Evolutionary conservation across 441 rosid species (phyloP).

Genomic region (Syzygium malaccense): DNA sequence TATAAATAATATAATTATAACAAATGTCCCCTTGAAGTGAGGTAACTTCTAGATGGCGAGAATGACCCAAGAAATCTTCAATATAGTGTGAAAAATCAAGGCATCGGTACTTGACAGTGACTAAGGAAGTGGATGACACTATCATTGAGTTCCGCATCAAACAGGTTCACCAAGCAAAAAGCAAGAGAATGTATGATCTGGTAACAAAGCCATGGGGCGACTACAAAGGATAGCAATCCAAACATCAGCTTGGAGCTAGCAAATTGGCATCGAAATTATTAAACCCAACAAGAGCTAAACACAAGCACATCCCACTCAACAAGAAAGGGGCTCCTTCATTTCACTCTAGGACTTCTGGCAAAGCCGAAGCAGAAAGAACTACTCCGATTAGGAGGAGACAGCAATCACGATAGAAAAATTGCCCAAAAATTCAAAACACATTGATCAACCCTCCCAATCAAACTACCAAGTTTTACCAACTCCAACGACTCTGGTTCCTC

Average conservation of each 20-base stretch:
- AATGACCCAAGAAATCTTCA: background rate
- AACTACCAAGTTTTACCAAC: too few relatives aligned
- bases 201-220: constrained; percentile 93
- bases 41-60: constrained; percentile 66
- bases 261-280: background rate
- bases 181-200: constrained; percentile 91
- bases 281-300: background rate
- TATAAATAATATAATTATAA: too few relatives aligned
- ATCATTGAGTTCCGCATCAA: constrained; percentile 40
- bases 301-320: background rate
- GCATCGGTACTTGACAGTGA: constrained; percentile 59
- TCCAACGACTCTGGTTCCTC: too few relatives aligned
- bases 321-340: background rate
- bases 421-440: too few relatives aligned
- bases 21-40: constrained; percentile 41
- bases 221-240: constrained; percentile 19
- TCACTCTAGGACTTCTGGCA: too few relatives aligned
- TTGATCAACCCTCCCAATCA: too few relatives aligned
- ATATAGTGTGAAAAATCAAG: background rate
- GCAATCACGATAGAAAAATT: too few relatives aligned
- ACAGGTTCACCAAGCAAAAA: constrained; percentile 52
- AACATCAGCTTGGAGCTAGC: background rate
- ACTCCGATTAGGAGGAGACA: too few relatives aligned
- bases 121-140: constrained; percentile 56
- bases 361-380: too few relatives aligned